Base-by-base conservation (phyloP, 768 basidiomycete genomes). In the Sporobolomyces roseus region DNA sequence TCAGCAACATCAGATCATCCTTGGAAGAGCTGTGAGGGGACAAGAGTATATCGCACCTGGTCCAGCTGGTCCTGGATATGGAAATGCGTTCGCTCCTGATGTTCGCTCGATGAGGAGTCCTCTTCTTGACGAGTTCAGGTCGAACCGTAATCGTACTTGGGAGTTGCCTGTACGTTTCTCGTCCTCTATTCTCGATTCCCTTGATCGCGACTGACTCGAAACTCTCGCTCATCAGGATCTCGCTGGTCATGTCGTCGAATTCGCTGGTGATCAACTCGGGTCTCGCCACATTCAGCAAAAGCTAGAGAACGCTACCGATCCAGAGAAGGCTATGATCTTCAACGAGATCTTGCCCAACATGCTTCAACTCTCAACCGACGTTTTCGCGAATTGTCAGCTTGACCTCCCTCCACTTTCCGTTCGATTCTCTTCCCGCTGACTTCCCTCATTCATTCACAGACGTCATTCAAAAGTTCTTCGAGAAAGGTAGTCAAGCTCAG, bases 261-360 rank as follows among this genome's bases (percentile, higher is more conserved):
- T 99, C 78, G 88, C 90, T 65, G 85, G 86, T 19, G 94, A 98
- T 79, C 93, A 96, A 77, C 89, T 93, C 71, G 94, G 93, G n/a
- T 96, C 93, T n/a, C 86, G 94, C 13, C 92, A 97, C 79, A 93
- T 99, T 68, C 94, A 98, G 77, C 86, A 89, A 74, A 88, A 88
- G 76, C 82, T 97, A 48, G 87, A 89, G 77, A 81, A 80, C 3
- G 88, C 91, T 8, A 83, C 85, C n/a, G 82, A 82, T 45, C 90
- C 91, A 66, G 91, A 92, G 75, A 87, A 86, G 77, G 85, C 89
- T 27, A 78, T 81, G 38, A 83, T 94, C 43, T 96, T 92, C 70
- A 86, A 89, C 55, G 94, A 98, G 80, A 89, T 97, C 73, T 83
- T 90, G 27, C 90, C 91, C 29, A 85, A 88, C 75, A 83, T 86